Conservation (phyloP, 2,329 filamentous ascomycete genomes). For the Trichophyton verrucosum region DNA sequence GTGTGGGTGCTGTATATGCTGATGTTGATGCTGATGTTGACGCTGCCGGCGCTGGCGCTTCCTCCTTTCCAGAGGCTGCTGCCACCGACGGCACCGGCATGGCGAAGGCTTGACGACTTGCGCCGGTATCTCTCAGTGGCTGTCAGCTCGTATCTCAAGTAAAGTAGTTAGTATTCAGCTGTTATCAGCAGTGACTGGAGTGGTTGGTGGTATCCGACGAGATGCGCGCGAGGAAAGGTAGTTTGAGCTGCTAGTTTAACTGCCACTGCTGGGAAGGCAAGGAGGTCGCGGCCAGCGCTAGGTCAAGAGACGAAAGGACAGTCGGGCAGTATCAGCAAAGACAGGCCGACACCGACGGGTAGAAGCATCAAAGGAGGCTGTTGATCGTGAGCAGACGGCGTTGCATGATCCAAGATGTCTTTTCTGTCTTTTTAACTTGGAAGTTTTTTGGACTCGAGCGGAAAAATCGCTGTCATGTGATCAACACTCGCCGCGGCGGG, state of each 20-base stretch:
- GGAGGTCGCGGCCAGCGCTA: background rate
- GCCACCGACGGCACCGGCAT: background rate
- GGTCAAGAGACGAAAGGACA: background rate
- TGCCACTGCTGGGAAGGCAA: background rate
- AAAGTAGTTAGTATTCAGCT: no score
- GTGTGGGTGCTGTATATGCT: conserved; percentile 12
- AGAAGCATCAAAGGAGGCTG: background rate
- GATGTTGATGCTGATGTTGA: conserved; percentile 12
- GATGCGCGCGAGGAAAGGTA: background rate
- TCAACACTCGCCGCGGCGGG: background rate
- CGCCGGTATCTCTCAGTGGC: background rate
- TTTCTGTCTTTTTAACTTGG: background rate
- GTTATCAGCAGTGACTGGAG: no score
- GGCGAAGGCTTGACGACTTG: background rate
- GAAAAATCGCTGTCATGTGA: background rate
- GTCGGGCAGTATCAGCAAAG: background rate
- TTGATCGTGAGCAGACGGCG: background rate
- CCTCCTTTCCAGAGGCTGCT: background rate
- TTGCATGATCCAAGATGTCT: background rate
- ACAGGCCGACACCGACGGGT: background rate
- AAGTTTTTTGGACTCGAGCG: background rate
- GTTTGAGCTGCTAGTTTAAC: background rate
- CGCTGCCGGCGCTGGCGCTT: background rate
- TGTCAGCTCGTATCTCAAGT: background rate
- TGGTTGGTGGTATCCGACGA: no score